Conservation (phyloP, 495 filamentous ascomycete genomes). For the Hypoxylon rickii region DNA sequence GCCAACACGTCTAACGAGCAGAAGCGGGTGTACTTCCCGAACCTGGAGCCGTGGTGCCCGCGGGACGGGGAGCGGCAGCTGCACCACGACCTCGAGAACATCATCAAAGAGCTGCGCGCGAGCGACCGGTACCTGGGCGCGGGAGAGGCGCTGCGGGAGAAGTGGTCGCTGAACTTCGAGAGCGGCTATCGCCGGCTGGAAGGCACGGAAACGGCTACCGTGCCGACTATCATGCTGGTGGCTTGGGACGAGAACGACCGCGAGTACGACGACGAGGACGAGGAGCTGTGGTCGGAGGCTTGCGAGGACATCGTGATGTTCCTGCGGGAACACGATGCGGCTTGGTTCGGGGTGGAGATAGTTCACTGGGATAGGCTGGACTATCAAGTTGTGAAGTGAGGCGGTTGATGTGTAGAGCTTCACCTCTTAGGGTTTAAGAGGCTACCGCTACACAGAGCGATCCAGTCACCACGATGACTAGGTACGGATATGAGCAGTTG, state of each 20-base stretch:
- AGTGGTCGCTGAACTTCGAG: slow-evolving; percentile 22
- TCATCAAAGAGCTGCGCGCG: slow-evolving; percentile 9
- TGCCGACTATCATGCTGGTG: slow-evolving; percentile 24
- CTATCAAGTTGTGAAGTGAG: slow-evolving; percentile 14
- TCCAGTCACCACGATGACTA: no score
- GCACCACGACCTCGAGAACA: slow-evolving; percentile 4
- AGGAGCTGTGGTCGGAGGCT: slow-evolving; percentile 10
- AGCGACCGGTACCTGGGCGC: slow-evolving; percentile 3
- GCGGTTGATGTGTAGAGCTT: neutral
- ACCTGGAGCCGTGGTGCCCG: slow-evolving; percentile 8
- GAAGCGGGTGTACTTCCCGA: slow-evolving; percentile 22
- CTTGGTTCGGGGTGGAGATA: slow-evolving; percentile 22
- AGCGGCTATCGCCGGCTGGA: slow-evolving; percentile 5
- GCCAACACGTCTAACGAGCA: slow-evolving; percentile 6
- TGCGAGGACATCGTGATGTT: slow-evolving; percentile 12
- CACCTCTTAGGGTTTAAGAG: no score
- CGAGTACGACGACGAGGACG: slow-evolving; percentile 11
- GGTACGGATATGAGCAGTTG: no score
- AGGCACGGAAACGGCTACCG: neutral
- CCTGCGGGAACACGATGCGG: slow-evolving; percentile 7
- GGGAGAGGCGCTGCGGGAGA: neutral
- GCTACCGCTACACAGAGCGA: no score
- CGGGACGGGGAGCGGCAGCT: slow-evolving; percentile 17
- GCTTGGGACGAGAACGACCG: slow-evolving; percentile 18
- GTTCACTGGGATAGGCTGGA: slow-evolving; percentile 22